Conservation (phyloP, 2,329 filamentous ascomycete species). For the Alternaria atra region DNA sequence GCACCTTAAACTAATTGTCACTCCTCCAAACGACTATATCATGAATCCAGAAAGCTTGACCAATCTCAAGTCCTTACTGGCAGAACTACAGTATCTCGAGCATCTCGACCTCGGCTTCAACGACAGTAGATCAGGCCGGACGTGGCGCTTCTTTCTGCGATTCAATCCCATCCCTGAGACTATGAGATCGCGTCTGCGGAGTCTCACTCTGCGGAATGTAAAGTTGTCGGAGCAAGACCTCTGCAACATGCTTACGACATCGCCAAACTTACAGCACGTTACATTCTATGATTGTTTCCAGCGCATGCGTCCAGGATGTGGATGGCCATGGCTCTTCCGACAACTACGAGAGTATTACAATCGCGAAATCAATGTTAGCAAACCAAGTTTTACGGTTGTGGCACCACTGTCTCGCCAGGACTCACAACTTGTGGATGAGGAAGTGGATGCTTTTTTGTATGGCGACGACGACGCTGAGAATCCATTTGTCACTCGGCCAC, state of each 20-base stretch:
- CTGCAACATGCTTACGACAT: not conserved
- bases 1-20: slow-evolving; percentile 17
- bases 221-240: not conserved
- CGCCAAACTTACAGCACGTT: slow-evolving; percentile 3
- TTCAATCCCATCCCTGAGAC: slow-evolving; percentile 9
- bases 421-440: slow-evolving; percentile 13
- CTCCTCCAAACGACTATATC: not conserved
- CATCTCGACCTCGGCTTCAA: slow-evolving; percentile 23
- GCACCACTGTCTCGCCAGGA: slow-evolving; percentile 1
- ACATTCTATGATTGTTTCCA: slow-evolving; percentile 2
- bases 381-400: not conserved
- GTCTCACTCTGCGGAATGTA: slow-evolving; percentile 3
- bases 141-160: not conserved
- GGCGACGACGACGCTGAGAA: slow-evolving; percentile 1
- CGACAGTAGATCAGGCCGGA: not conserved
- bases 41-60: not conserved
- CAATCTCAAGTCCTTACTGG: slow-evolving; percentile 5
- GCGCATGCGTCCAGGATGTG: not conserved
- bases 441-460: slow-evolving; percentile 20
- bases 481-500: slow-evolving; percentile 9
- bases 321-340: not conserved
- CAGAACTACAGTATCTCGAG: slow-evolving; percentile 14
- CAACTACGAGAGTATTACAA: slow-evolving; percentile 3
- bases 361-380: not conserved
- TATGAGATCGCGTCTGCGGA: not conserved